Evolutionary conservation across 169 alveolate species (phyloP), one percentile per base, ranked within the genome.

Genomic region (Miamiensis avidus): DNA sequence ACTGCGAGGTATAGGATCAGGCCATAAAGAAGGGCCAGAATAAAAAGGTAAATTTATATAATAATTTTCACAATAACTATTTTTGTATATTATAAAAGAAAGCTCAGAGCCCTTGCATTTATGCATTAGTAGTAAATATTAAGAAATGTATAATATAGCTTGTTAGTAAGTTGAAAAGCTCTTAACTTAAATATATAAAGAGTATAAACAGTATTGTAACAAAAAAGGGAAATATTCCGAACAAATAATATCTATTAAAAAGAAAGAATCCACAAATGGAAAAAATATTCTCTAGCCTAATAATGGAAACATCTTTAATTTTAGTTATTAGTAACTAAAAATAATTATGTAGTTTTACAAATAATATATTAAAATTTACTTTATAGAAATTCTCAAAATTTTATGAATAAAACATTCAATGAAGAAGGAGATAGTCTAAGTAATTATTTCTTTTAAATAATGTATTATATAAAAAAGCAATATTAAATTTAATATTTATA

Each of bases 1-100:
- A 87, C 92, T 98, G 65, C 94, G 99, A 89, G 99, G 99, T 32
- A 91, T 90, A 82, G 99, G 99, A 25, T 98, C 99, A 1, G 99
- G 99, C 4, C 97, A 95, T 90, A 95, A 97, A 88, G 99, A 97
- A 94, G 99, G 99, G 34, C 97, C 97, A 1, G 83, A 89, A 31
- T 82, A 86, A 28, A 26, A 32, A 81, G 91, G 84, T 78, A 78
- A 79, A 0, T 31, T 1, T 77, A 31, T 25, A 77, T 77, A 28
- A 34, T 30, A 75, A 75, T 75, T 75, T 16, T 26, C 4, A 77
- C 25, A 77, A 77, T 77, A n/a, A n/a, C n/a, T n/a, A 1, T 31
- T 6, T 20, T 33, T n/a, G 1, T 31, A 32, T 0, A 84, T 11
- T 78, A 89, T 96, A 84, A 95, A 95, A 90, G 99, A 98, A 89